Conservation (phyloP, 2,329 filamentous ascomycete species). For the Apiospora hydei region DNA sequence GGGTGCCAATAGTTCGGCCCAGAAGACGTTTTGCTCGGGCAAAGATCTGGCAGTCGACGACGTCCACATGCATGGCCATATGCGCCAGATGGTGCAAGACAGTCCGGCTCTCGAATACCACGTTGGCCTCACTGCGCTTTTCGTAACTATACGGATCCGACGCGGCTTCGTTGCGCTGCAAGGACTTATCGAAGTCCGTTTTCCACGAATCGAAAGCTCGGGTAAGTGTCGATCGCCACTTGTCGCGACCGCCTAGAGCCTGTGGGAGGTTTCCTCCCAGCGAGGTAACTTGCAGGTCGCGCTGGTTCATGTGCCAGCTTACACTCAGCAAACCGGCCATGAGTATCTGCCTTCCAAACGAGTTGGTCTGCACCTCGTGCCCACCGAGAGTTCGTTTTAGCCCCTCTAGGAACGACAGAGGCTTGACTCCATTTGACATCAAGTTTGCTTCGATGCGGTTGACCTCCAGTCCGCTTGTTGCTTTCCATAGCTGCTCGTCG, state of each 20-base stretch:
- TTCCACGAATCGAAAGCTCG: conserved; percentile 95
- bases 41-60: conserved; percentile 97
- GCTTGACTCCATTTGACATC: conserved; percentile 81
- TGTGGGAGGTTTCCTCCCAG: conserved; percentile 76
- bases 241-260: conserved; percentile 84
- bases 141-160: conserved; percentile 63
- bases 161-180: conserved; percentile 65
- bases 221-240: conserved; percentile 87
- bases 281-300: conserved; percentile 90
- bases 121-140: conserved; percentile 68
- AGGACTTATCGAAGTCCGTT: conserved; percentile 83
- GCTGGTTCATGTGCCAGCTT: conserved; percentile 97
- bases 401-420: conserved; percentile 87
- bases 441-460: conserved; percentile 82
- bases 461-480: conserved; percentile 86
- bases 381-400: conserved; percentile 87
- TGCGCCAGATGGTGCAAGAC: conserved; percentile 94
- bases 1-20: conserved; percentile 81
- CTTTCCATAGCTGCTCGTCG: conserved; percentile 91
- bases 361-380: conserved; percentile 87
- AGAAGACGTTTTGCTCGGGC: conserved; percentile 86
- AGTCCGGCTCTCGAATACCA: conserved; percentile 84
- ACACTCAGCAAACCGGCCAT: conserved; percentile 95
- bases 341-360: conserved; percentile 89
- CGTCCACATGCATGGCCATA: conserved; percentile 97